Evolutionary conservation across 1,139 yeast genomes (phyloP).

Genomic region (Candida glucosophila): DNA sequence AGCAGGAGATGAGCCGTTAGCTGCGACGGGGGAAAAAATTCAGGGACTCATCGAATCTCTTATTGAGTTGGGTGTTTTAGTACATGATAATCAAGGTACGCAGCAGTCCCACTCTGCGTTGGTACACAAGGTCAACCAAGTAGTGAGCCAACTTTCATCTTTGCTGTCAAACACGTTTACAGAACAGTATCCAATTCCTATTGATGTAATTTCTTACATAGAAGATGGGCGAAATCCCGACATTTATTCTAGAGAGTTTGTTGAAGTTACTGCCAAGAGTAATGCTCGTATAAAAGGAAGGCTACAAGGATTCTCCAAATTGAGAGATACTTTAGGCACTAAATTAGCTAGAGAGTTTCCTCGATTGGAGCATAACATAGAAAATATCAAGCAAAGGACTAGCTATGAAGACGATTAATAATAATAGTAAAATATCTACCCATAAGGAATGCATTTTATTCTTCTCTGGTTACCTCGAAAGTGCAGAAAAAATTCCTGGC

Average conservation of each 20-base stretch:
- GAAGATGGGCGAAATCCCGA: slow-evolving; percentile 98
- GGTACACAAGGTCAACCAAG: slow-evolving; percentile 32
- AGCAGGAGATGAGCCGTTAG: slow-evolving; percentile 34
- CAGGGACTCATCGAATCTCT: slow-evolving; percentile 74
- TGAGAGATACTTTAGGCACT: slow-evolving; percentile 58
- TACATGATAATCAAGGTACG: slow-evolving; percentile 90
- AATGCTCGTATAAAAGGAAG: slow-evolving; percentile 87
- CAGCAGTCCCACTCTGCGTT: slow-evolving; percentile 38
- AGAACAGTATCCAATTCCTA: slow-evolving; percentile 47
- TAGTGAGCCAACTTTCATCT: slow-evolving; percentile 28
- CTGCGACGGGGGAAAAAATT: slow-evolving; percentile 49
- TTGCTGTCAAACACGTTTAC: slow-evolving; percentile 26
- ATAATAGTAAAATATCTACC: too few species aligned
- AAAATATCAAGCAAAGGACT: slow-evolving; percentile 24
- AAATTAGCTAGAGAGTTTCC: slow-evolving; percentile 75
- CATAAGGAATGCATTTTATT: too few species aligned
- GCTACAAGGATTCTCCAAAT: slow-evolving; percentile 48
- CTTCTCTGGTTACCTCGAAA: too few species aligned
- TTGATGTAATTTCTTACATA: slow-evolving; percentile 74
- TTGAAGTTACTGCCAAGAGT: slow-evolving; percentile 81
- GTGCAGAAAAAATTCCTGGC: too few species aligned
- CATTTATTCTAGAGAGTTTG: slow-evolving; percentile 91
- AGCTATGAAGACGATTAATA: too few species aligned
- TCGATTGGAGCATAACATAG: slow-evolving; percentile 39
- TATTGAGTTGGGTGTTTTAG: slow-evolving; percentile 81